These are phyloP conservation scores for Globisporangium paddicum DNA, from an alignment of 352 stramenopile species.

Conservation along the genomic window DNA sequence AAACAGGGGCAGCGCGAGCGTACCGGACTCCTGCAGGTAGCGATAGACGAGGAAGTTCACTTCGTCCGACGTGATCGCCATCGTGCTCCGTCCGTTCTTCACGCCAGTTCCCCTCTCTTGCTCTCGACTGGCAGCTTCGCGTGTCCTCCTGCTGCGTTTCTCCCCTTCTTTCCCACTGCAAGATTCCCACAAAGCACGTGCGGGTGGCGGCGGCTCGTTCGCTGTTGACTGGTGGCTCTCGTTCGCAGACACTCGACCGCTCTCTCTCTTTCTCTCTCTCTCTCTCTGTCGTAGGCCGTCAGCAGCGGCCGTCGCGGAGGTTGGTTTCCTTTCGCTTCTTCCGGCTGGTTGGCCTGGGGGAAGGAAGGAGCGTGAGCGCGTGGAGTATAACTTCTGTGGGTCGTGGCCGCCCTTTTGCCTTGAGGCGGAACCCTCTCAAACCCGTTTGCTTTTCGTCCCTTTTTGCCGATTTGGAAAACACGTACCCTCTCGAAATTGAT, in stretches of 20 bases:
- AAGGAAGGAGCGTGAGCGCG: constrained; percentile 6
- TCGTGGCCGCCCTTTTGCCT: constrained; percentile 8
- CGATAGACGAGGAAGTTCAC: constrained; percentile 98
- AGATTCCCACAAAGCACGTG: not conserved
- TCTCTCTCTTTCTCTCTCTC: not conserved
- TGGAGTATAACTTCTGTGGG: constrained; percentile 3
- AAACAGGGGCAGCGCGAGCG: constrained; percentile 15
- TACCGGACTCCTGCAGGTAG: constrained; percentile 95
- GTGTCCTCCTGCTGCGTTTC: not conserved
- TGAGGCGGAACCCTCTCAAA: not conserved
- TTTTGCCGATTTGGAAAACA: too few relatives aligned
- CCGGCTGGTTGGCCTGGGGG: not conserved
- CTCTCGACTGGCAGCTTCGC: not conserved
- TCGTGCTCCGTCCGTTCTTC: constrained; percentile 19
- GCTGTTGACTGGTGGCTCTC: not conserved
- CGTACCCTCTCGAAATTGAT: too few relatives aligned
- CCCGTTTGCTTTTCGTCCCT: too few relatives aligned
- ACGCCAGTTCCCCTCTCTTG: not conserved
- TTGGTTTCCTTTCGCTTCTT: constrained; percentile 10
- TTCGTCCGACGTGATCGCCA: constrained; percentile 94
- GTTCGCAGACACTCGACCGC: not conserved
- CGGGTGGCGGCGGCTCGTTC: not conserved
- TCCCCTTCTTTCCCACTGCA: not conserved
- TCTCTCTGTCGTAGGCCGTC: too few relatives aligned
- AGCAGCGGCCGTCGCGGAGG: not conserved